Base-by-base conservation (phyloP, 768 basidiomycete genomes). In the Ramaria sp. region DNA sequence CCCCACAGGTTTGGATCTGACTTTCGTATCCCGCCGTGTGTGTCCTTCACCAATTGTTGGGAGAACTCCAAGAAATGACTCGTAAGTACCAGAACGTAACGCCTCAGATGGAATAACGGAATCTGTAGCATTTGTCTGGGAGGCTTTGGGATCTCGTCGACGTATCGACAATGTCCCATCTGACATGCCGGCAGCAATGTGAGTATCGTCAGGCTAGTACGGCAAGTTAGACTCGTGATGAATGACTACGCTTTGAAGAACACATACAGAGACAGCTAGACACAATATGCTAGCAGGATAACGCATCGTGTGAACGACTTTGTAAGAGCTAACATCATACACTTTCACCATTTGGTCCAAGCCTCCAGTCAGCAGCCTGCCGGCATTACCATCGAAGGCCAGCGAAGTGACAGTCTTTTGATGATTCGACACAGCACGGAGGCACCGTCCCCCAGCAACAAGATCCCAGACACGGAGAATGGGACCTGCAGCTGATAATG, bases 261-360 rank as follows among this genome's bases (percentile, higher is more conserved):
- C 5, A 73, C 84, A 62, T 68, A 95, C 94, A 56, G 95, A 97
- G 44, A 98, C 76, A 15, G 93, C 92, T 41, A 98, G 72, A 63
- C 85, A 90, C 16, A 99, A 74, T 1, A 99, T 69, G 5, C 93
- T 90, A 4, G 93, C 91, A 4, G 95, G 89, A 68, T 98, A 98
- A 43, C 96, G 84, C 91, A 99, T 98, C 3, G 96, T 97, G 63
- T 99, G 96, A 13, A 96, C 83, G 34, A 99, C 96, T 63, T 88
- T 88, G 74, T 95, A 97, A 15, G 81, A 81, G 64, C 86, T 81
- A 36, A 94, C 82, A 67, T 98, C 95, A 70, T 98, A 99, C 32
- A 97, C 94, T 70, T 99, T 99, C 56, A 98, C 90, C 87, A 99
- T 88, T 61, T 95, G 93, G 66, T 99, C 96, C 58, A 99, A 73